A percentile compares a stretch with the other conserved stretches of the same genome.
phyloP scores from a whole-genome alignment of 2,329 filamentous ascomycete genomes.

The Ceratocystis huliohia region DNA sequence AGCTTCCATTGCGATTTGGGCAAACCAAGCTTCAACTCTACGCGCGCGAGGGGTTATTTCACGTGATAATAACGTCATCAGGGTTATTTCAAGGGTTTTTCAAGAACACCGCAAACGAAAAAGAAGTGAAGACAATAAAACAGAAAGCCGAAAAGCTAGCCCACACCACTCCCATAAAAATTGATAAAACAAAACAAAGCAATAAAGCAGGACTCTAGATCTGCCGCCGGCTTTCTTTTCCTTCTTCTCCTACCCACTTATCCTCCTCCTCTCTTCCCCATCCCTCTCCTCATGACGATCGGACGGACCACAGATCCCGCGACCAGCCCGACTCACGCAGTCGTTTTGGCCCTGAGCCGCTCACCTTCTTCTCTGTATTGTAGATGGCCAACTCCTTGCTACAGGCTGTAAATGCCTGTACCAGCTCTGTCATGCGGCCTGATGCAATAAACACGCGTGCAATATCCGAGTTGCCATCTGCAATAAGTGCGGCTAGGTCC shows the following conservation, averaged over 20 bases:
- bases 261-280: background rate
- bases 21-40: background rate
- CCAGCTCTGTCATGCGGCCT: conserved; percentile 59
- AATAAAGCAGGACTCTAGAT: background rate
- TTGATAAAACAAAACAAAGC: conserved; percentile 8
- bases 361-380: conserved; percentile 40
- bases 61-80: conserved; percentile 17
- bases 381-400: conserved; percentile 57
- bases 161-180: conserved; percentile 6
- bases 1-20: background rate
- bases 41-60: background rate
- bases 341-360: conserved; percentile 41
- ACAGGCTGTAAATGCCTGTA: conserved; percentile 62
- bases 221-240: background rate
- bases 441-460: conserved; percentile 51
- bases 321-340: conserved; percentile 50
- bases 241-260: background rate
- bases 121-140: conserved; percentile 7
- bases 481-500: conserved; percentile 67
- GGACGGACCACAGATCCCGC: conserved; percentile 49
- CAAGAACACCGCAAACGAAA: background rate
- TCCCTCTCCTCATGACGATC: conserved; percentile 26
- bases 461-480: conserved; percentile 56
- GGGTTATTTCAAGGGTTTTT: conserved; percentile 12
- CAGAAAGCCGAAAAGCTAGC: conserved; percentile 2